These are phyloP conservation scores for Juglanconis oblonga DNA, from an alignment of 2,329 filamentous ascomycete genomes.

Conservation along the genomic window DNA sequence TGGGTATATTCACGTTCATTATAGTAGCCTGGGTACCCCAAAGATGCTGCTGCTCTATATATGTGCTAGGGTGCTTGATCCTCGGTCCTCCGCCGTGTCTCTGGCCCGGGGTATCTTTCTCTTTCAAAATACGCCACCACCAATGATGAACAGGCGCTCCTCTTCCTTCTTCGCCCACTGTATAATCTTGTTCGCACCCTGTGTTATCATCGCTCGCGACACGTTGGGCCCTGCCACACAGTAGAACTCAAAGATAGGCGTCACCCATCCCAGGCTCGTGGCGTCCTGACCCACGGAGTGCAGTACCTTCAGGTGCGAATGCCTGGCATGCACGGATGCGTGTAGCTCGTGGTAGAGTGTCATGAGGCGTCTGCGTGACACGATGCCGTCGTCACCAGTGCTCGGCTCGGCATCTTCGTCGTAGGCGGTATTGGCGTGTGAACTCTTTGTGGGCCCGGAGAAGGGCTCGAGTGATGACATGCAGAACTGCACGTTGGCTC, in stretches of 20 bases:
- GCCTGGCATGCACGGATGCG: slow-evolving; percentile 77
- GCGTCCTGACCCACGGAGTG: slow-evolving; percentile 74
- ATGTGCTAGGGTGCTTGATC: too few relatives aligned
- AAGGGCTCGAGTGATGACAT: slow-evolving; percentile 78
- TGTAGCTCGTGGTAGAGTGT: slow-evolving; percentile 84
- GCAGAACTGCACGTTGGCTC: slow-evolving; percentile 90
- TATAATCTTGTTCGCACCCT: slow-evolving; percentile 83
- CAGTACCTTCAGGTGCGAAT: slow-evolving; percentile 81
- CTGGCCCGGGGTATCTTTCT: background rate
- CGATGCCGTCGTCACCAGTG: slow-evolving; percentile 34
- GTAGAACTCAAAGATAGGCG: slow-evolving; percentile 89
- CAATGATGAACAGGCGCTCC: slow-evolving; percentile 93
- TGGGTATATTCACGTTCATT: background rate
- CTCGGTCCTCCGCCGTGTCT: background rate
- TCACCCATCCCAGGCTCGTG: slow-evolving; percentile 85
- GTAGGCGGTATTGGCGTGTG: slow-evolving; percentile 14
- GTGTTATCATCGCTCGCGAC: slow-evolving; percentile 65
- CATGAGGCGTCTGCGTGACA: slow-evolving; percentile 71
- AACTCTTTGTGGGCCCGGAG: slow-evolving; percentile 41
- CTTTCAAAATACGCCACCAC: slow-evolving; percentile 78
- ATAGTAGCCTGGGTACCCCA: background rate
- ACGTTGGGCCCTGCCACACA: slow-evolving; percentile 81
- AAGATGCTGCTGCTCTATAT: background rate
- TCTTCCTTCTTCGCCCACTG: slow-evolving; percentile 92
- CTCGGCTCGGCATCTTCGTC: background rate